phyloP scores from a whole-genome alignment of 2,329 filamentous ascomycete genomes.

The Aspergillus amoenus region DNA sequence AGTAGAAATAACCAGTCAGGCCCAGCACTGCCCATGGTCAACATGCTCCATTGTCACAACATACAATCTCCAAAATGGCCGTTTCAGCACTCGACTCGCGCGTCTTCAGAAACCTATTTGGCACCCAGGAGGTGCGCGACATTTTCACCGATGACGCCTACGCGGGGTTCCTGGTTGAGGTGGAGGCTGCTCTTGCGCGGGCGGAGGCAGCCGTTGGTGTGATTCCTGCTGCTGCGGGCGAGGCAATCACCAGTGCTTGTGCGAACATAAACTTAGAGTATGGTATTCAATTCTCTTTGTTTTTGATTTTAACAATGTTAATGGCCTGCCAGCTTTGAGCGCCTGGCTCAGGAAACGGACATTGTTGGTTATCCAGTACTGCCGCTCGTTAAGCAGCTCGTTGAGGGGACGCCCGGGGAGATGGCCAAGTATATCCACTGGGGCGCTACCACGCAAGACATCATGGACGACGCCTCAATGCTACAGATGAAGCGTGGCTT shows the following conservation, averaged over 20 bases:
- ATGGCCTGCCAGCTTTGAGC: constrained; percentile 30
- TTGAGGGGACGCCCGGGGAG: constrained; percentile 30
- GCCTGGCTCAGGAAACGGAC: constrained; percentile 46
- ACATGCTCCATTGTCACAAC: neutral
- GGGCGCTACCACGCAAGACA: constrained; percentile 59
- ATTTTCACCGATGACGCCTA: constrained; percentile 14
- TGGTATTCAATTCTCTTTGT: neutral
- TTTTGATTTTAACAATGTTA: neutral
- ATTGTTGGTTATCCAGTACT: constrained; percentile 57
- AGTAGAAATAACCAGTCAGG: neutral
- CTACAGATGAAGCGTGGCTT: constrained; percentile 53
- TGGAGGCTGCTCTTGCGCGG: constrained; percentile 52
- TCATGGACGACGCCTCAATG: constrained; percentile 54
- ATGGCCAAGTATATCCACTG: constrained; percentile 51
- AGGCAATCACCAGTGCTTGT: constrained; percentile 37
- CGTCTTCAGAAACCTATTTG: constrained; percentile 53
- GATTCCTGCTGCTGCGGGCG: constrained; percentile 43
- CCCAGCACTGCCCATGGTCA: neutral
- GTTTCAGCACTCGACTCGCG: constrained; percentile 44
- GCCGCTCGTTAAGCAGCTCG: constrained; percentile 51
- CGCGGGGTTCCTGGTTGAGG: constrained; percentile 38
- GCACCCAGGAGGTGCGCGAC: constrained; percentile 51
- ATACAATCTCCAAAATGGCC: neutral
- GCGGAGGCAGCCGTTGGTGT: constrained; percentile 50
- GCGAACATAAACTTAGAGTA: constrained; percentile 24